Evolutionary conservation across 192 early-diverging fungal species (phyloP).

Genomic region (Borealophlyctis nickersoniae): DNA sequence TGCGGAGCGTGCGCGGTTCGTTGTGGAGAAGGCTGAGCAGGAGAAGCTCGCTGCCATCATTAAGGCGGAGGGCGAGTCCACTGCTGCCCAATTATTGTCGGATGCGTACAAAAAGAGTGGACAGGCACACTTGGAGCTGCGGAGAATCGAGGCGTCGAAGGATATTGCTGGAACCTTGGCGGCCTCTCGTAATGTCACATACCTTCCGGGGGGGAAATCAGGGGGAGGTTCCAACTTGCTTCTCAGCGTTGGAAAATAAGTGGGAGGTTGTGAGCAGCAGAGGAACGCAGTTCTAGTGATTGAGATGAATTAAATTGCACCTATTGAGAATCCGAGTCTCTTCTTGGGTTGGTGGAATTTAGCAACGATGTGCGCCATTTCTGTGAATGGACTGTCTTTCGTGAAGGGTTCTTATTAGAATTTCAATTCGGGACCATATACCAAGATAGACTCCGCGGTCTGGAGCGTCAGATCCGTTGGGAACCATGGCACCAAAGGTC

Average conservation of each 20-base stretch:
- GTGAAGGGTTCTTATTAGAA: too few relatives aligned
- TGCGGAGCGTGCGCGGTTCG: constrained; percentile 96
- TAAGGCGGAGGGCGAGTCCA: constrained; percentile 95
- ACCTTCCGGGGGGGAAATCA: constrained; percentile 61
- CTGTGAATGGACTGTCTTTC: too few relatives aligned
- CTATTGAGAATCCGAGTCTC: too few relatives aligned
- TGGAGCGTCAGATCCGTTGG: too few relatives aligned
- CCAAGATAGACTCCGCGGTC: too few relatives aligned
- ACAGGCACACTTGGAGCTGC: constrained; percentile 87
- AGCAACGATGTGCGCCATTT: too few relatives aligned
- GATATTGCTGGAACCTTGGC: constrained; percentile 91
- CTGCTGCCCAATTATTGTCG: constrained; percentile 91
- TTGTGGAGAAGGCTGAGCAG: constrained; percentile 98
- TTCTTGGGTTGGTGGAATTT: too few relatives aligned
- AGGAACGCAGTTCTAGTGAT: too few relatives aligned
- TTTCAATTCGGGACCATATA: too few relatives aligned
- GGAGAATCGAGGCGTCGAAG: constrained; percentile 95
- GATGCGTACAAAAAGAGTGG: constrained; percentile 87
- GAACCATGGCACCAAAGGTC: too few relatives aligned
- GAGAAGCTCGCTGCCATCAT: constrained; percentile 97
- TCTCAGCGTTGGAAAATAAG: constrained; percentile 55
- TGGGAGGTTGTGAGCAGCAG: neutral
- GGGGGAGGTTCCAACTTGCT: constrained; percentile 65
- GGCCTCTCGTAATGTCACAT: constrained; percentile 81
- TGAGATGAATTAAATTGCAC: too few relatives aligned